phyloP scores from a whole-genome alignment of 371 early-diverging fungal species.

The Dinochytrium kinnereticum region DNA sequence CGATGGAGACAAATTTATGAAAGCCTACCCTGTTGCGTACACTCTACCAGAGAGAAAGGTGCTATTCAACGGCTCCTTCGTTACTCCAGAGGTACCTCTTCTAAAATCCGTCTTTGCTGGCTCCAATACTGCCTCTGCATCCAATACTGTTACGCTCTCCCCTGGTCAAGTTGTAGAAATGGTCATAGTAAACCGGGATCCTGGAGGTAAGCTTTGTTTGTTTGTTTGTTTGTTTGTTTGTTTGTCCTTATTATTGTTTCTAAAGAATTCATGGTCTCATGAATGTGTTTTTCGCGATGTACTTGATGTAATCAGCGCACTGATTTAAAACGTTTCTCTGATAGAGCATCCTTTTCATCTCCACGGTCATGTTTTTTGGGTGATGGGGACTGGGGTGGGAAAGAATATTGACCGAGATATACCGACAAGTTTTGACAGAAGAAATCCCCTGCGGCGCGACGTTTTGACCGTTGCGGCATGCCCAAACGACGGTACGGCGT shows the following conservation, averaged over 20 bases:
- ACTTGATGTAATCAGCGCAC: background rate
- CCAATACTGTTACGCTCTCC: slow-evolving; percentile 7
- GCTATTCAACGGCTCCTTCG: background rate
- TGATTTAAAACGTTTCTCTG: background rate
- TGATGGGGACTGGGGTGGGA: slow-evolving; percentile 61
- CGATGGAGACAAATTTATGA: slow-evolving; percentile 24
- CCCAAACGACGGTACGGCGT: slow-evolving; percentile 15
- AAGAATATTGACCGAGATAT: slow-evolving; percentile 30
- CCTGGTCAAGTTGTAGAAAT: slow-evolving; percentile 18
- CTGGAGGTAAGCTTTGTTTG: slow-evolving; percentile 10
- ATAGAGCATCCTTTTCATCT: slow-evolving; percentile 56
- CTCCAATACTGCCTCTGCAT: background rate
- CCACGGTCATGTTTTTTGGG: slow-evolving; percentile 68
- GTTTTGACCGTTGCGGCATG: slow-evolving; percentile 33
- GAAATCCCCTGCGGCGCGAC: slow-evolving; percentile 36
- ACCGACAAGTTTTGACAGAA: background rate
- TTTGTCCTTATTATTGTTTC: no score
- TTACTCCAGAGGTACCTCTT: background rate
- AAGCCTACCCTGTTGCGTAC: slow-evolving; percentile 21
- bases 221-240: background rate
- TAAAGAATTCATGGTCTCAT: no score
- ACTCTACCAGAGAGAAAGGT: background rate
- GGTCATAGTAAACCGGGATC: slow-evolving; percentile 27
- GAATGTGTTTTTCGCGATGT: no score
- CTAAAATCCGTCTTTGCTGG: background rate